Evolutionary conservation across 2,329 filamentous ascomycete species (phyloP).

Genomic region (Xylaria sp.): DNA sequence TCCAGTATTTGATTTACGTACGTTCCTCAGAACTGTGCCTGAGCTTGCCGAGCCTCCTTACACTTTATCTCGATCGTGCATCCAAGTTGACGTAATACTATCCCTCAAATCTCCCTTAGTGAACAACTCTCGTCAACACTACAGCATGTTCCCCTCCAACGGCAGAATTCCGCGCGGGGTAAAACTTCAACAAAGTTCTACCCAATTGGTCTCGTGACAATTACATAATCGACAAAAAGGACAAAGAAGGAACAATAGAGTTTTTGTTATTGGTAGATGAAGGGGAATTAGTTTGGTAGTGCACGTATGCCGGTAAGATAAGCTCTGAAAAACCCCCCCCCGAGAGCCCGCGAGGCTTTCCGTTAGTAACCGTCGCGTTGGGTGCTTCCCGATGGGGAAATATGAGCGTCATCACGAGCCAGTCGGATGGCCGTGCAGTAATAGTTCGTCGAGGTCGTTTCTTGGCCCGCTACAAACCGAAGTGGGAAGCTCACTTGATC

Average conservation of each 20-base stretch:
- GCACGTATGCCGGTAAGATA: too few species aligned
- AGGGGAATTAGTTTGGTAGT: neutral
- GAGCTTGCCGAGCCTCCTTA: slow-evolving; percentile 1
- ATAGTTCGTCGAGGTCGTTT: slow-evolving; percentile 11
- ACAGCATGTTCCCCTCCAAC: slow-evolving; percentile 1
- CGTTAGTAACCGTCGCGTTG: slow-evolving; percentile 30
- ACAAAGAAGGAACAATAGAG: neutral
- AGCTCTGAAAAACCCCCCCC: neutral
- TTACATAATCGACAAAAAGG: slow-evolving; percentile 7
- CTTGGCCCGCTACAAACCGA: slow-evolving; percentile 39
- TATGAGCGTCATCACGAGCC: slow-evolving; percentile 13
- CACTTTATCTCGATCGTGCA: slow-evolving; percentile 5
- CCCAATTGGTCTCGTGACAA: slow-evolving; percentile 21
- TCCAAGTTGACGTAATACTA: slow-evolving; percentile 20
- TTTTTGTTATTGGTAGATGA: neutral
- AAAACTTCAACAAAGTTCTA: slow-evolving; percentile 2
- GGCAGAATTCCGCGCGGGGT: slow-evolving; percentile 28
- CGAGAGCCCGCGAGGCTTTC: slow-evolving; percentile 27
- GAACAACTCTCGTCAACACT: neutral
- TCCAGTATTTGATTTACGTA: neutral
- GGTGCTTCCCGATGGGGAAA: slow-evolving; percentile 8
- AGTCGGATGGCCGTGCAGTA: neutral
- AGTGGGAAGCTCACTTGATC: neutral
- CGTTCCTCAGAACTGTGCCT: neutral
- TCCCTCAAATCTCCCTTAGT: too few species aligned